Percentiles rank a stretch among this genome's conserved stretches.
phyloP scores from a whole-genome alignment of 495 filamentous ascomycete species.

The Aspergillus saccharolyticus region DNA sequence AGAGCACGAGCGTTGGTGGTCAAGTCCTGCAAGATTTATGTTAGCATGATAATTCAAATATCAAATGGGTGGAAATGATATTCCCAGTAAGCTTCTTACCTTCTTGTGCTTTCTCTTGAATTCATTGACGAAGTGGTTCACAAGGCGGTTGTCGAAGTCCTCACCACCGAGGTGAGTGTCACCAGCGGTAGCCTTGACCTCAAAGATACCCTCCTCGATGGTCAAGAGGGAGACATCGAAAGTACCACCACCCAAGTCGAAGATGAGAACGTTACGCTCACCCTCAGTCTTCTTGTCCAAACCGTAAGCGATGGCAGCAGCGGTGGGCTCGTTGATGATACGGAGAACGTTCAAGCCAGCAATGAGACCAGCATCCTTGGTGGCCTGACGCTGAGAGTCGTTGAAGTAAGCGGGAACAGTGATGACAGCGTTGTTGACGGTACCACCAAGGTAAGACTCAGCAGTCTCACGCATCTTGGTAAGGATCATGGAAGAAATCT shows the following conservation, averaged over 20 bases:
- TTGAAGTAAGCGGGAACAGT: slow-evolving; percentile 99
- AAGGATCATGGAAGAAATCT: slow-evolving; percentile 95
- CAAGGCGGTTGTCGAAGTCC: slow-evolving; percentile 97
- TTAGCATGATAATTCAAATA: background rate
- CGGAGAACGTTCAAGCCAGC: slow-evolving; percentile 96
- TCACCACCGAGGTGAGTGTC: slow-evolving; percentile 99
- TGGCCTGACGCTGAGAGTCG: slow-evolving; percentile 98
- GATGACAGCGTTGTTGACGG: slow-evolving; percentile 96
- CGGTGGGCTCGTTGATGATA: slow-evolving; percentile 99
- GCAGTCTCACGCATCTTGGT: slow-evolving; percentile 98
- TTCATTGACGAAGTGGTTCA: slow-evolving; percentile 92
- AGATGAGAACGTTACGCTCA: slow-evolving; percentile 98
- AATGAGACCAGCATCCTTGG: slow-evolving; percentile 98
- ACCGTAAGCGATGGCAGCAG: slow-evolving; percentile 89
- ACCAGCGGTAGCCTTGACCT: slow-evolving; percentile 97
- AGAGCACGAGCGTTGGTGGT: slow-evolving; percentile 92
- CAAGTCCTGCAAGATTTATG: slow-evolving; percentile 47
- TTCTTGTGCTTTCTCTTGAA: slow-evolving; percentile 87
- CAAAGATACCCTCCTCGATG: slow-evolving; percentile 99
- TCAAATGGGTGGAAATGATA: background rate
- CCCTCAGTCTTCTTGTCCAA: slow-evolving; percentile 94
- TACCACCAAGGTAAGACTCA: slow-evolving; percentile 92
- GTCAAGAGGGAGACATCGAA: slow-evolving; percentile 99
- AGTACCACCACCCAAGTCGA: slow-evolving; percentile 98
- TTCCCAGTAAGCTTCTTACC: slow-evolving; percentile 2